Evolutionary conservation across 345 rosid genomes (phyloP).

Genomic region (Salix dunnii): DNA sequence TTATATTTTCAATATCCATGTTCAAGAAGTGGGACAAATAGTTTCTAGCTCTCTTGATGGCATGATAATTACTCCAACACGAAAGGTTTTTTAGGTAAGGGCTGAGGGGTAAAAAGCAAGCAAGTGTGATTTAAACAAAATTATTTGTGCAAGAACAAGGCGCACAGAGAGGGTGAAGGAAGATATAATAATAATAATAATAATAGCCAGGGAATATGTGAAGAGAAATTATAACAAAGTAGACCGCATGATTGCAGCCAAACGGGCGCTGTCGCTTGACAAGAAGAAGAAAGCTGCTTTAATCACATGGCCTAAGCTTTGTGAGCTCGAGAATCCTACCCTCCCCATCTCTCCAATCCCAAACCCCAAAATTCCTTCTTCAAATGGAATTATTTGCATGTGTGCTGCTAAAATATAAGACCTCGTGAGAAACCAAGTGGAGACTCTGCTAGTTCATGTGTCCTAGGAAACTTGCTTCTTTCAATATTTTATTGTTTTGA

Average conservation of each 20-base stretch:
- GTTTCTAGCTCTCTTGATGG: no score
- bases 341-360: not conserved
- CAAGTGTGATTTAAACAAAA: not conserved
- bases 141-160: conserved; percentile 25
- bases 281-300: conserved; percentile 62
- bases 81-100: not conserved
- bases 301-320: conserved; percentile 59
- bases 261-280: conserved; percentile 91
- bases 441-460: conserved; percentile 12
- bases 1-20: no score
- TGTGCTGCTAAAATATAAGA: not conserved
- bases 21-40: no score
- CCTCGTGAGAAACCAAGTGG: not conserved
- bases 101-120: conserved; percentile 8
- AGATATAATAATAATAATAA: not conserved
- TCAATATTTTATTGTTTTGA: not conserved
- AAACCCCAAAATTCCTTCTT: conserved; percentile 22
- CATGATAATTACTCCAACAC: no score
- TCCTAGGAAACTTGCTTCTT: conserved; percentile 15
- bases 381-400: conserved; percentile 8
- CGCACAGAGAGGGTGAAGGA: conserved; percentile 8
- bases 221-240: conserved; percentile 42
- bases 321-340: conserved; percentile 14
- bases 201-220: conserved; percentile 6
- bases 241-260: conserved; percentile 81